Conservation (phyloP, 345 rosid genomes). For the Moringa oleifera region DNA sequence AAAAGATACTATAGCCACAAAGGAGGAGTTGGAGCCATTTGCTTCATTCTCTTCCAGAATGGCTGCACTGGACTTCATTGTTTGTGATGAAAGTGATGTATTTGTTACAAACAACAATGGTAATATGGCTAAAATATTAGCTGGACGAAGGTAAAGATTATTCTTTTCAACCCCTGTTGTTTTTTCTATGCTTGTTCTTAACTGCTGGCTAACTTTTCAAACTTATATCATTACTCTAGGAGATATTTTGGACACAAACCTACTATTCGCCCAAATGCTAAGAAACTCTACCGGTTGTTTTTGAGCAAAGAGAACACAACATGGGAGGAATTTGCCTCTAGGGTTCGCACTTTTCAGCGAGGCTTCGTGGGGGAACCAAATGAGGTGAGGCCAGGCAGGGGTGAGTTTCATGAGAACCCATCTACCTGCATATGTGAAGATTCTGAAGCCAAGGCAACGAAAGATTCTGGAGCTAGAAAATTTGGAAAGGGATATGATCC, state of each 20-base stretch:
- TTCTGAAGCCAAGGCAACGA: conserved; percentile 38
- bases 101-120: conserved; percentile 98
- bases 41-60: conserved; percentile 85
- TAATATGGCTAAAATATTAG: conserved; percentile 91
- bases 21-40: conserved; percentile 70
- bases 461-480: conserved; percentile 36
- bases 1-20: conserved; percentile 76
- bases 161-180: conserved; percentile 3
- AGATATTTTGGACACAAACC: conserved; percentile 92
- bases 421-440: conserved; percentile 81
- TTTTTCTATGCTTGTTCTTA: not conserved
- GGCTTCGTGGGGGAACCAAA: conserved; percentile 98
- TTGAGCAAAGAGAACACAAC: conserved; percentile 54
- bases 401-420: conserved; percentile 98
- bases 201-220: conserved; percentile 12
- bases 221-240: conserved; percentile 35
- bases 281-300: conserved; percentile 74
- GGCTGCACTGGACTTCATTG: conserved; percentile 98
- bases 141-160: conserved; percentile 71
- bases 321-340: conserved; percentile 87
- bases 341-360: conserved; percentile 62
- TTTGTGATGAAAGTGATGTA: conserved; percentile 92
- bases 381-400: conserved; percentile 90
- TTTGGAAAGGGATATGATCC: conserved; percentile 34
- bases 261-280: conserved; percentile 92